Conservation (phyloP, 805 yeast species). For the Cyberlindnera euphorbiae region DNA sequence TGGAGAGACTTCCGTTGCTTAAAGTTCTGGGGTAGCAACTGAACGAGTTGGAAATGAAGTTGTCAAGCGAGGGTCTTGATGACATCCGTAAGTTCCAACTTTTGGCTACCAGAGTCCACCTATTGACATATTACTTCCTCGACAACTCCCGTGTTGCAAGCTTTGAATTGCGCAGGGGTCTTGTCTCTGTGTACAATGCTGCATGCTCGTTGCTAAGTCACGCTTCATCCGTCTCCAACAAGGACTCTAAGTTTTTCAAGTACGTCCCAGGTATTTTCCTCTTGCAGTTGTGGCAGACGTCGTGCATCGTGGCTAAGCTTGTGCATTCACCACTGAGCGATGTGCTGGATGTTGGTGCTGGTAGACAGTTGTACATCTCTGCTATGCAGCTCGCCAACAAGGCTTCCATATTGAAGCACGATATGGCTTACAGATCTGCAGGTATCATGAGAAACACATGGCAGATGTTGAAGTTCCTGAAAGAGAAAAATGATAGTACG, state of each 20-base stretch:
- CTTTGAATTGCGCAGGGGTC: slow-evolving; percentile 66
- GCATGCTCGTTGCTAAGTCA: slow-evolving; percentile 68
- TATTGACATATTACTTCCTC: slow-evolving; percentile 76
- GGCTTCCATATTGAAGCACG: slow-evolving; percentile 86
- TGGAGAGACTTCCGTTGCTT: slow-evolving; percentile 71
- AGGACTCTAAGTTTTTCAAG: slow-evolving; percentile 58
- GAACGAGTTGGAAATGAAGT: slow-evolving; percentile 66
- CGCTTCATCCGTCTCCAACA: slow-evolving; percentile 53
- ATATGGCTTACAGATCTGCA: slow-evolving; percentile 86
- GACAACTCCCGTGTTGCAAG: slow-evolving; percentile 39
- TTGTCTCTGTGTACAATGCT: slow-evolving; percentile 75
- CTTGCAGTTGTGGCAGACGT: slow-evolving; percentile 85
- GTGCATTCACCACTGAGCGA: slow-evolving; percentile 69
- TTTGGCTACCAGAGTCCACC: slow-evolving; percentile 72
- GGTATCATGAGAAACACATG: slow-evolving; percentile 94
- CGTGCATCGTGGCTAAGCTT: slow-evolving; percentile 75
- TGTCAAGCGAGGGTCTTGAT: slow-evolving; percentile 49
- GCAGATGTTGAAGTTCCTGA: slow-evolving; percentile 73
- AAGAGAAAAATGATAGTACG: slow-evolving; percentile 39
- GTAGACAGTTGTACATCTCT: slow-evolving; percentile 60
- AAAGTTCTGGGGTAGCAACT: slow-evolving; percentile 66
- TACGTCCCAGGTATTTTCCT: slow-evolving; percentile 83
- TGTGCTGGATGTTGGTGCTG: slow-evolving; percentile 64
- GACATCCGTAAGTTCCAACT: slow-evolving; percentile 66
- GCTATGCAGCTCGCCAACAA: slow-evolving; percentile 67